phyloP scores from a whole-genome alignment of 495 filamentous ascomycete genomes.

The Cercophora newfieldiana region DNA sequence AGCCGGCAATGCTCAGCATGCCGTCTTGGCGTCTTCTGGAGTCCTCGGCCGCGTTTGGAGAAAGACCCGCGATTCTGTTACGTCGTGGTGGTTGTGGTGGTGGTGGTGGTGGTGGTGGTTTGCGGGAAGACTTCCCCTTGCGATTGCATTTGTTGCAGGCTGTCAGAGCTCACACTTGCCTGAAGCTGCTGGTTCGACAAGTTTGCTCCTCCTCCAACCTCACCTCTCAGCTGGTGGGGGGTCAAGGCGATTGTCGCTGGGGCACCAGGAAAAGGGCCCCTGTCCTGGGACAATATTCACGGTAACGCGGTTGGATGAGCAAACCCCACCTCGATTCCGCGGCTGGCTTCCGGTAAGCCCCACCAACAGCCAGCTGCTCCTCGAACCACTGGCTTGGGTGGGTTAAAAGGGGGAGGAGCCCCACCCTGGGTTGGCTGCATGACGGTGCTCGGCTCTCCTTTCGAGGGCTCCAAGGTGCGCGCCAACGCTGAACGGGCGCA shows the following conservation, averaged over 20 bases:
- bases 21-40: slow-evolving; percentile 24
- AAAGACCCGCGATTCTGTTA: not conserved
- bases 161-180: too few relatives aligned
- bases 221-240: not conserved
- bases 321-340: slow-evolving; percentile 19
- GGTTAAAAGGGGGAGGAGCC: slow-evolving; percentile 5
- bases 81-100: too few relatives aligned
- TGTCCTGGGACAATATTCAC: not conserved
- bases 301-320: not conserved
- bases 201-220: not conserved
- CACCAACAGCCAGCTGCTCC: slow-evolving; percentile 13
- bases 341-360: slow-evolving; percentile 24
- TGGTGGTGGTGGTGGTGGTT: not conserved
- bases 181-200: not conserved
- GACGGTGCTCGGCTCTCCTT: slow-evolving; percentile 1
- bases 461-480: not conserved
- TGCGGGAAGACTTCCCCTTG: not conserved
- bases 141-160: not conserved
- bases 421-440: slow-evolving; percentile 7
- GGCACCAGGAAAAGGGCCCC: not conserved
- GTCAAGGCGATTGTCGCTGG: not conserved
- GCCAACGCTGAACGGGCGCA: not conserved
- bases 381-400: slow-evolving; percentile 18
- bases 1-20: slow-evolving; percentile 18
- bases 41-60: not conserved